These are phyloP conservation scores for Creolimax fragrantissima DNA, from an alignment of 78 protist species.

Conservation along the genomic window DNA sequence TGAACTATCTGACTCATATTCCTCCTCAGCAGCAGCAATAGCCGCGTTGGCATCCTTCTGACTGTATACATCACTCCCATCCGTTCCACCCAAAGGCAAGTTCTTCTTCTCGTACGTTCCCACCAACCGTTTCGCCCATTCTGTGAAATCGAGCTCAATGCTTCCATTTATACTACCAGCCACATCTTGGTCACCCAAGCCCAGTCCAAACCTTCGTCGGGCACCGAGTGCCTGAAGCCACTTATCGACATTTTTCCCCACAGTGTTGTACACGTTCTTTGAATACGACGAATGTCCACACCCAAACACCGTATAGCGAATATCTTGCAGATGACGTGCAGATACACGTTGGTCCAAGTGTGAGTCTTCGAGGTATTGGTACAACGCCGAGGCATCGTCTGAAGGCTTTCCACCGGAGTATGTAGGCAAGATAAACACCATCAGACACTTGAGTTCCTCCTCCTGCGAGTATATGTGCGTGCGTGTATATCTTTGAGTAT, in stretches of 20 bases:
- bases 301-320: conserved; percentile 43
- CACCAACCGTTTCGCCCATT: background rate
- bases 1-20: background rate
- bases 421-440: conserved; percentile 29
- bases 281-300: conserved; percentile 36
- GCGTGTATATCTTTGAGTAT: too few species aligned
- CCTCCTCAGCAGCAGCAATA: background rate
- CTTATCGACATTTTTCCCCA: conserved; percentile 23
- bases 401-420: conserved; percentile 42
- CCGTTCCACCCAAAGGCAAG: background rate
- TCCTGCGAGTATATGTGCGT: too few species aligned
- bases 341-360: conserved; percentile 14
- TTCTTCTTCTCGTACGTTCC: background rate
- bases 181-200: conserved; percentile 16
- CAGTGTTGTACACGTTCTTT: conserved; percentile 9
- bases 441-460: background rate
- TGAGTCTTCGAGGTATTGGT: background rate
- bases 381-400: background rate
- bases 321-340: background rate
- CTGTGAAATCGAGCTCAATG: background rate
- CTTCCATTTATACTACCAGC: background rate
- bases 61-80: background rate
- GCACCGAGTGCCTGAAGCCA: conserved; percentile 27
- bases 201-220: background rate
- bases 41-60: too few species aligned